phyloP scores from a whole-genome alignment of 345 rosid genomes.

The Corymbia maculata region DNA sequence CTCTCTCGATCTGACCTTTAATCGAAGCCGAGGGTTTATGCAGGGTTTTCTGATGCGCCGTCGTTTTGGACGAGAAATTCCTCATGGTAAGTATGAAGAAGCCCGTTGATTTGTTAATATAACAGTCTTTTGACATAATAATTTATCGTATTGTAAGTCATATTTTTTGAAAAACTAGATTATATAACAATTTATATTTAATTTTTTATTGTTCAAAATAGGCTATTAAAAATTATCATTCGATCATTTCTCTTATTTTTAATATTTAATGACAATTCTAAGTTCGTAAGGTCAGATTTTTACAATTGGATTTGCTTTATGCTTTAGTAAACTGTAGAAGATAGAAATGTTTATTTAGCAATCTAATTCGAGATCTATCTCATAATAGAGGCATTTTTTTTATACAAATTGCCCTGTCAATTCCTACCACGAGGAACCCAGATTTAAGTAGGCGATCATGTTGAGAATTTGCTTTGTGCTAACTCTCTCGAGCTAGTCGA shows the following conservation, averaged over 20 bases:
- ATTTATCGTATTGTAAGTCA: too few species aligned
- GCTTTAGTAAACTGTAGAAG: neutral
- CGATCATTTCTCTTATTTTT: too few species aligned
- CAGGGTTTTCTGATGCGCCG: neutral
- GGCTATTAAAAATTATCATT: too few species aligned
- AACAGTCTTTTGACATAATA: too few species aligned
- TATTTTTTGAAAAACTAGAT: too few species aligned
- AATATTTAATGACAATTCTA: neutral
- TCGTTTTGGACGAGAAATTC: neutral
- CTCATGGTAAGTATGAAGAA: too few species aligned
- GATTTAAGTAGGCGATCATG: too few species aligned
- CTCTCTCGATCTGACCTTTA: neutral
- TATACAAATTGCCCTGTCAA: neutral
- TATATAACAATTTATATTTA: too few species aligned
- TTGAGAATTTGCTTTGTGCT: fast-evolving
- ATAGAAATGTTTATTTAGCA: neutral
- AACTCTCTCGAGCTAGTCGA: fast-evolving
- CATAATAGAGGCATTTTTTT: fast-evolving
- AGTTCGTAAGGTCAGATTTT: neutral
- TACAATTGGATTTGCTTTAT: neutral
- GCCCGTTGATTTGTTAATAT: too few species aligned
- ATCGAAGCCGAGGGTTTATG: neutral
- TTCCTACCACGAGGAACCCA: fast-evolving
- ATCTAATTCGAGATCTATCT: neutral
- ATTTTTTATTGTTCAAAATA: too few species aligned